Base-by-base conservation (phyloP, 805 yeast genomes). In the Pachysolen tannophilus region DNA sequence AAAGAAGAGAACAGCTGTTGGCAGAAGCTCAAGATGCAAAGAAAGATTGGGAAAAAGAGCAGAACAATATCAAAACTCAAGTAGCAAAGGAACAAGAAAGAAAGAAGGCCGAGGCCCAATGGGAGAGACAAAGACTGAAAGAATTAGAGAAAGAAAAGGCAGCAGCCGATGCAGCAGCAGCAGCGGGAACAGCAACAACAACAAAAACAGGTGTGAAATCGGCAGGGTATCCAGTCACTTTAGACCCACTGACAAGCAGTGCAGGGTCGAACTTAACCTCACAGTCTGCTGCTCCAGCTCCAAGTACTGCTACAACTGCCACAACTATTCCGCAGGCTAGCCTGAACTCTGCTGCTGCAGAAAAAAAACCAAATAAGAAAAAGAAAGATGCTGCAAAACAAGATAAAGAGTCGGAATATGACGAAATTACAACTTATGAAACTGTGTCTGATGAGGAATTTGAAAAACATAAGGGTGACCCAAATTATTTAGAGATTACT, bases 361-460 rank as follows among this genome's bases (percentile, higher is more conserved):
- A 39, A 7, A 28, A 30, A 8, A 15, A 29, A 13, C 14, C 31
- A 6, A 30, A 19, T 15, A 30, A 30, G 25, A 19, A 8, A 14
- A 6, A 26, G 18, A 14, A 14, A 14, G 11, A 16, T 5, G 13
- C 31, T 16, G 15, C 21, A 11, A 16, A 15, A 17, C 31, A n/a
- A 18, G 19, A 16, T 20, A 17, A 28, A 17, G 28, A 19, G 5
- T 27, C 31, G 2, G 56, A 50, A n/a, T 53, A 43, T 32, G 55
- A 46, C 16, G 65, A 60, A 30, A 61, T 56, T 30, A 46, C 52
- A 16, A 52, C 61, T 6, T 67, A 70, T 43, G 75, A 70, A 49
- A 72, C 74, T 25, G 67, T 73, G 20, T 60, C 65, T 23, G 70
- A 69, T 41, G 50, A 39, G 15, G 78, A 72, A 42, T 73, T 46